Evolutionary conservation across 2,329 filamentous ascomycete genomes (phyloP).

Genomic region (Monilinia fructigena): DNA sequence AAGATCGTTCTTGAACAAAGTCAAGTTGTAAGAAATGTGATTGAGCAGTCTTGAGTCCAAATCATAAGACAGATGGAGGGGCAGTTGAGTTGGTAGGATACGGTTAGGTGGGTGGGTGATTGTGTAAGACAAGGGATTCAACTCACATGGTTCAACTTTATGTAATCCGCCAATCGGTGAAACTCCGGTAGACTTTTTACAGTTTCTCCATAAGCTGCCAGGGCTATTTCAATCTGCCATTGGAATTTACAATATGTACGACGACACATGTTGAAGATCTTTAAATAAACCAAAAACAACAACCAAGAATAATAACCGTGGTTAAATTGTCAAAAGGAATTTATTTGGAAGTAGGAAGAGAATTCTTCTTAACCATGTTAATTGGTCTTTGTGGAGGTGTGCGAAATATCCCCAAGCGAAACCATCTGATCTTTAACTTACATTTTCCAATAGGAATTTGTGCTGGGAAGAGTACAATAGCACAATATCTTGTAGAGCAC

Average conservation of each 20-base stretch:
- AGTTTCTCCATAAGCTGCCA: slow-evolving; percentile 7
- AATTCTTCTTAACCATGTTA: slow-evolving; percentile 55
- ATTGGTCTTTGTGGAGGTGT: slow-evolving; percentile 73
- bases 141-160: slow-evolving; percentile 19
- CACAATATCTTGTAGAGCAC: slow-evolving; percentile 79
- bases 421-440: background rate
- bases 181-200: slow-evolving; percentile 8
- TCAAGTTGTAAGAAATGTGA: slow-evolving; percentile 1
- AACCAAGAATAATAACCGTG: background rate
- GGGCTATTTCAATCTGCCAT: slow-evolving; percentile 2
- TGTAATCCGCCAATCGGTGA: slow-evolving; percentile 6
- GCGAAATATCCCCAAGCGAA: slow-evolving; percentile 18
- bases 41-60: slow-evolving; percentile 3
- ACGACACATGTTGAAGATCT: slow-evolving; percentile 7
- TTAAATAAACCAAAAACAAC: background rate
- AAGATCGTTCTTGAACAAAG: background rate
- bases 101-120: background rate
- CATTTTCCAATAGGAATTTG: slow-evolving; percentile 68
- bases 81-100: slow-evolving; percentile 3
- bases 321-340: background rate
- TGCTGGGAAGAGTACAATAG: slow-evolving; percentile 87
- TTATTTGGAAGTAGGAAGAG: background rate
- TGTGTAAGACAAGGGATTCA: slow-evolving; percentile 10
- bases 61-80: slow-evolving; percentile 10
- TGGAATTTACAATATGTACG: background rate